Conservation (phyloP, 305 asterid species). For the Andrographis paniculata region DNA sequence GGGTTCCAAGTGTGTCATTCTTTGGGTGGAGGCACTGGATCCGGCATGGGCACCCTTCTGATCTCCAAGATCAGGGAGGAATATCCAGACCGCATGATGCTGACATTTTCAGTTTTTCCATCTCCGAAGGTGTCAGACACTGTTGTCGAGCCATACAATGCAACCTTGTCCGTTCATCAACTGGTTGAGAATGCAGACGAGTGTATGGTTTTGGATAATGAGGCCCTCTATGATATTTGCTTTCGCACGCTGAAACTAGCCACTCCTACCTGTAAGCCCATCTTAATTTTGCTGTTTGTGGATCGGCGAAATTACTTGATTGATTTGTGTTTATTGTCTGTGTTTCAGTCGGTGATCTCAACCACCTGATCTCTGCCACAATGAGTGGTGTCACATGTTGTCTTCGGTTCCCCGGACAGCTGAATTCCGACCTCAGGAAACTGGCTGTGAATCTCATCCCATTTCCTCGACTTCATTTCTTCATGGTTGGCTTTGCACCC, state of each 20-base stretch:
- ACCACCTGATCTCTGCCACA: constrained; percentile 50
- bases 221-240: constrained; percentile 50
- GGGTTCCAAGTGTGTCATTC: not conserved
- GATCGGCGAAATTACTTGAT: too few species aligned
- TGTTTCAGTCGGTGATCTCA: constrained; percentile 47
- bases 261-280: constrained; percentile 46
- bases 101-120: too few species aligned
- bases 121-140: constrained; percentile 19
- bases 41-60: constrained; percentile 1
- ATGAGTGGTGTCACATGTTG: constrained; percentile 61
- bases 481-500: too few species aligned
- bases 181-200: not conserved
- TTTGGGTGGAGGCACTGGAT: not conserved
- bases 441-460: constrained; percentile 52
- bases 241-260: constrained; percentile 56
- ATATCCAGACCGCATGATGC: not conserved
- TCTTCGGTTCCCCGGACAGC: constrained; percentile 48
- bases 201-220: constrained; percentile 49
- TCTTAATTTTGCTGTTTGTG: not conserved
- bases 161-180: not conserved
- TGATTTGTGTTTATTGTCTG: too few species aligned
- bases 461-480: constrained; percentile 48
- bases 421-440: constrained; percentile 44
- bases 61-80: constrained; percentile 2
- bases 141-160: constrained; percentile 2